Evolutionary conservation across 2,329 filamentous ascomycete species (phyloP).

Genomic region (Sporothrix luriei): DNA sequence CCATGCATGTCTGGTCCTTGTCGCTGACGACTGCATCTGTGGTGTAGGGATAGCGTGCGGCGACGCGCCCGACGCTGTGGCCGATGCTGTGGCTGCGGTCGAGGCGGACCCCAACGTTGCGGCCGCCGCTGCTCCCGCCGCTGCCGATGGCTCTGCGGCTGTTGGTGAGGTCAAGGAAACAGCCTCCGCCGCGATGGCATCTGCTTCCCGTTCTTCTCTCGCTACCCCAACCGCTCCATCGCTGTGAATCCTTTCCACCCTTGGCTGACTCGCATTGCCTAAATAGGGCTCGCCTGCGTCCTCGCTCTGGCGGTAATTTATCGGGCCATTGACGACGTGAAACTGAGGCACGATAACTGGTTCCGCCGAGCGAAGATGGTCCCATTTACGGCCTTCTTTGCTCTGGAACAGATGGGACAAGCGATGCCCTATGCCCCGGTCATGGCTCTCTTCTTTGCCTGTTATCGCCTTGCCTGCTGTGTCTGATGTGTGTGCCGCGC

Average conservation of each 20-base stretch:
- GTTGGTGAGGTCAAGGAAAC: neutral
- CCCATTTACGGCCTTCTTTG: constrained; percentile 57
- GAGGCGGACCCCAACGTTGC: neutral
- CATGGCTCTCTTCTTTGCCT: constrained; percentile 15
- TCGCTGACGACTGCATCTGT: neutral
- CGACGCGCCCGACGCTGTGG: constrained; percentile 16
- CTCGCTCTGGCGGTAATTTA: neutral
- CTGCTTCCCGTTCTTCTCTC: neutral
- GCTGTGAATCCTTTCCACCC: neutral
- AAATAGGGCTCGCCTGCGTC: neutral
- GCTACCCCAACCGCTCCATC: neutral
- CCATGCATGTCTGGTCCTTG: constrained; percentile 29
- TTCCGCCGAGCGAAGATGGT: constrained; percentile 61
- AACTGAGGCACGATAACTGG: constrained; percentile 58
- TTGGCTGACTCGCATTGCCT: neutral
- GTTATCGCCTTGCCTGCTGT: neutral
- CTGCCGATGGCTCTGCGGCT: neutral
- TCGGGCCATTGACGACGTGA: constrained; percentile 30
- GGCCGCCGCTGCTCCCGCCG: neutral
- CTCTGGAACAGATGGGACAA: constrained; percentile 52
- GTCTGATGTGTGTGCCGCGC: constrained; percentile 9
- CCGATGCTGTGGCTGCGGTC: neutral
- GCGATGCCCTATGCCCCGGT: constrained; percentile 22
- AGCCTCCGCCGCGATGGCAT: neutral
- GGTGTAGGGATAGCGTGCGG: neutral